Base-by-base conservation (phyloP, 2,329 filamentous ascomycete genomes). In the Cordyceps pruinosa region DNA sequence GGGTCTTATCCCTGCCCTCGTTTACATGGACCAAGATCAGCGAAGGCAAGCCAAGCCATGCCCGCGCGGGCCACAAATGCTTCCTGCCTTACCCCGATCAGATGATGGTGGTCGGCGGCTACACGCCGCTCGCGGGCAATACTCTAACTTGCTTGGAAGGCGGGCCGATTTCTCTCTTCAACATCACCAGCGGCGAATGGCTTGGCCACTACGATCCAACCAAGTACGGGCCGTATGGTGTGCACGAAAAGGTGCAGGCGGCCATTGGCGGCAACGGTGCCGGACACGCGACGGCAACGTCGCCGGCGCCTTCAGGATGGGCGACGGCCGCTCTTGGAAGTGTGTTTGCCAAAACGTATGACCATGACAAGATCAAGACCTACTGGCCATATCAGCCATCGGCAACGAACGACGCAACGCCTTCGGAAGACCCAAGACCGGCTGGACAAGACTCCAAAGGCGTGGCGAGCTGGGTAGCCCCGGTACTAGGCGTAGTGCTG, bases 91-190 rank as follows among this genome's bases (percentile, higher is more conserved):
- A 90, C 72, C 86, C 90, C 17, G 85, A 87, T 58, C 89, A 93
- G 69, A 91, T 95, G 85, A 77, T 94, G 60, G 78, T 87, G 8
- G 76, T 93, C 15, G 90, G 90, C 26, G 90, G 90, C 12, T 87
- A 83, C 61, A 70, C 72, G 1, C 44, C 76, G 5, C 41, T 64
- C 1, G 19, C 65, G 1, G 73, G 70, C 1, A 28, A 5, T 1
- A 42, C 47, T 0, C 57, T 66, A 0, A 60, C 59, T 0, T 88
- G 84, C 58, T 68, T 88, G 1, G 71, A 74, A 0, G 74, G 76
- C n/a, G 70, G 74, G 6, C 73, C 80, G 1, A 70, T 89, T 35
- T 76, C 83, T 46, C 78, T 90, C 26, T 93, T 90, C 72, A 91
- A 95, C 65, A 74, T 91, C 52, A 87, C 83, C 10, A 82, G 80